These are phyloP conservation scores for Ceratocystis alfenasii DNA, from an alignment of 2,329 filamentous ascomycete genomes.

Conservation along the genomic window DNA sequence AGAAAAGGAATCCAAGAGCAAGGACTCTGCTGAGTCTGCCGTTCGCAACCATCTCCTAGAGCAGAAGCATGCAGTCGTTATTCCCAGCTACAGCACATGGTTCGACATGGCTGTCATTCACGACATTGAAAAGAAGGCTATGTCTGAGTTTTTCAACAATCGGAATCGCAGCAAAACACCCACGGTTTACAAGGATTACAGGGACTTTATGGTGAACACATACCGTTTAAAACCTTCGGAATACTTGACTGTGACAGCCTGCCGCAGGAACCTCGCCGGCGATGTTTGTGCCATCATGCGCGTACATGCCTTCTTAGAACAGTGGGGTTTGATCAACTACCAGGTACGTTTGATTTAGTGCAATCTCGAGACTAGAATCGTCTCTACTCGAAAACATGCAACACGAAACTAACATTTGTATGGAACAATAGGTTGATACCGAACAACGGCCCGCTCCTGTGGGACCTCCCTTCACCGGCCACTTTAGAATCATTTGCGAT, in stretches of 20 bases:
- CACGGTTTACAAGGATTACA: slow-evolving; percentile 95
- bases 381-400: neutral
- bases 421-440: slow-evolving; percentile 63
- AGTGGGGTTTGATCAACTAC: slow-evolving; percentile 98
- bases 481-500: slow-evolving; percentile 92
- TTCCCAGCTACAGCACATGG: slow-evolving; percentile 96
- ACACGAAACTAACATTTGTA: neutral
- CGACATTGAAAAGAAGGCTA: slow-evolving; percentile 80
- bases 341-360: slow-evolving; percentile 48
- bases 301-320: slow-evolving; percentile 92
- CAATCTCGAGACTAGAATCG: neutral
- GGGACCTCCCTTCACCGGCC: slow-evolving; percentile 89
- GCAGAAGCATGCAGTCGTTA: slow-evolving; percentile 89
- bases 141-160: slow-evolving; percentile 97
- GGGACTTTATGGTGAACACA: slow-evolving; percentile 99
- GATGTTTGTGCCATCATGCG: slow-evolving; percentile 99
- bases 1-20: slow-evolving; percentile 54
- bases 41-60: slow-evolving; percentile 85
- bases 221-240: slow-evolving; percentile 92
- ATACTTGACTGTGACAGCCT: slow-evolving; percentile 94
- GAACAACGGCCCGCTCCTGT: slow-evolving; percentile 92
- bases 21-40: slow-evolving; percentile 69
- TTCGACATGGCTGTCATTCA: slow-evolving; percentile 96
- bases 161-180: slow-evolving; percentile 97
- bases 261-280: slow-evolving; percentile 83